Evolutionary conservation across 805 yeast genomes (phyloP).

Genomic region (Yarrowia sp.): DNA sequence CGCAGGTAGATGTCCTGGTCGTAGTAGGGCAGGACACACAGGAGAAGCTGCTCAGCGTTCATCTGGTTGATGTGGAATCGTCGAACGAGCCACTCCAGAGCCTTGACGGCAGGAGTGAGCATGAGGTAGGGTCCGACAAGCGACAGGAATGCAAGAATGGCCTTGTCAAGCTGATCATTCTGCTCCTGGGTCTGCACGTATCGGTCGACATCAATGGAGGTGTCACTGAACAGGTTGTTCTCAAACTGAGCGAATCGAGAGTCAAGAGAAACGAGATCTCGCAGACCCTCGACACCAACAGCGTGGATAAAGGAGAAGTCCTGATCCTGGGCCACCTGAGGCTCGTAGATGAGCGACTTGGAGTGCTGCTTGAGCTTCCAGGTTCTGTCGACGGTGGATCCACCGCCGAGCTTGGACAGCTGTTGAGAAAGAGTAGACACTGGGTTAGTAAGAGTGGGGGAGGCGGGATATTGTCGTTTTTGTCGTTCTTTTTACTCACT

Average conservation of each 20-base stretch:
- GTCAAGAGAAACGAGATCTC: constrained; percentile 74
- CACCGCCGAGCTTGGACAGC: constrained; percentile 33
- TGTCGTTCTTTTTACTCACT: constrained; percentile 19
- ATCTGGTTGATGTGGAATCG: constrained; percentile 83
- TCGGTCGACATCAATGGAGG: constrained; percentile 81
- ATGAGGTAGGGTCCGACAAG: constrained; percentile 79
- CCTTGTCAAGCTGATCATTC: constrained; percentile 72
- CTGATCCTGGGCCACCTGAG: constrained; percentile 90
- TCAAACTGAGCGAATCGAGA: constrained; percentile 74
- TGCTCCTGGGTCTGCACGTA: constrained; percentile 78
- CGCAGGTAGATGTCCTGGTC: constrained; percentile 75
- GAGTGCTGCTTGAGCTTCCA: constrained; percentile 85
- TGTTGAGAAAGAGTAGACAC: constrained; percentile 37
- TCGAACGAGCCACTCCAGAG: constrained; percentile 94
- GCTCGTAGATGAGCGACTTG: constrained; percentile 83
- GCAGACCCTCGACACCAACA: constrained; percentile 75
- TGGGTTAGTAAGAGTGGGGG: constrained; percentile 2
- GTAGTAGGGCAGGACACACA: constrained; percentile 83
- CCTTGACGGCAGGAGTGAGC: constrained; percentile 75
- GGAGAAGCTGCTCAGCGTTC: constrained; percentile 73
- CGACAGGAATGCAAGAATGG: constrained; percentile 75
- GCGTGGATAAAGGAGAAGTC: constrained; percentile 84
- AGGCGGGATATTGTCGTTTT: not conserved
- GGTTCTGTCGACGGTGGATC: constrained; percentile 69
- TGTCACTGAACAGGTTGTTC: constrained; percentile 78